These are phyloP conservation scores for Tephrocybe sp. DNA, from an alignment of 768 basidiomycete genomes.

Conservation along the genomic window DNA sequence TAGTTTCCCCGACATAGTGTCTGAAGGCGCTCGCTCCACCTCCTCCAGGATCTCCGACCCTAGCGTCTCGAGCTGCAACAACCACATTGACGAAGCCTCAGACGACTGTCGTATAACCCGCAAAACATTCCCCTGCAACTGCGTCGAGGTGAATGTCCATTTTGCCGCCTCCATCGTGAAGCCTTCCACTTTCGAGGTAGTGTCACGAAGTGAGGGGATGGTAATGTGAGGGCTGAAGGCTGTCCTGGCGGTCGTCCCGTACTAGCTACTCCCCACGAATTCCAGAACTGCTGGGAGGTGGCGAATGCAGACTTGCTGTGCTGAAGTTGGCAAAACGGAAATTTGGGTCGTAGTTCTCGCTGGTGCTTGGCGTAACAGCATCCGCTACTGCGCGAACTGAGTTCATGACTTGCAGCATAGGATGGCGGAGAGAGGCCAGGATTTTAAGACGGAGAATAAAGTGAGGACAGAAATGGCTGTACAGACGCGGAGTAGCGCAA, in stretches of 20 bases:
- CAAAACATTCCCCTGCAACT: constrained; percentile 74
- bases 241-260: background rate
- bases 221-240: constrained; percentile 14
- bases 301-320: background rate
- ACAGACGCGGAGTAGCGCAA: too few species aligned
- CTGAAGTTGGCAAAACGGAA: constrained; percentile 9
- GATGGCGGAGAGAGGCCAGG: constrained; percentile 42
- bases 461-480: constrained; percentile 11
- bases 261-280: background rate
- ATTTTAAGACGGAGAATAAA: constrained; percentile 10
- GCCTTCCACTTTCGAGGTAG: constrained; percentile 61
- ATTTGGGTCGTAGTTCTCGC: constrained; percentile 18
- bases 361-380: constrained; percentile 23
- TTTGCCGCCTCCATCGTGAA: constrained; percentile 79
- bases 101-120: constrained; percentile 71
- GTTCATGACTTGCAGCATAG: constrained; percentile 44
- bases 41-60: constrained; percentile 68
- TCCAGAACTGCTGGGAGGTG: constrained; percentile 2
- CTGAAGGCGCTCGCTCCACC: constrained; percentile 55
- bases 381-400: constrained; percentile 15
- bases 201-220: constrained; percentile 55
- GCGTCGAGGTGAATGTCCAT: constrained; percentile 76
- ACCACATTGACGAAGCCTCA: constrained; percentile 66
- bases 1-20: constrained; percentile 56
- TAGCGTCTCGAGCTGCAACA: constrained; percentile 60